phyloP scores from a whole-genome alignment of 2,329 filamentous ascomycete species.

The Colletotrichum lini region DNA sequence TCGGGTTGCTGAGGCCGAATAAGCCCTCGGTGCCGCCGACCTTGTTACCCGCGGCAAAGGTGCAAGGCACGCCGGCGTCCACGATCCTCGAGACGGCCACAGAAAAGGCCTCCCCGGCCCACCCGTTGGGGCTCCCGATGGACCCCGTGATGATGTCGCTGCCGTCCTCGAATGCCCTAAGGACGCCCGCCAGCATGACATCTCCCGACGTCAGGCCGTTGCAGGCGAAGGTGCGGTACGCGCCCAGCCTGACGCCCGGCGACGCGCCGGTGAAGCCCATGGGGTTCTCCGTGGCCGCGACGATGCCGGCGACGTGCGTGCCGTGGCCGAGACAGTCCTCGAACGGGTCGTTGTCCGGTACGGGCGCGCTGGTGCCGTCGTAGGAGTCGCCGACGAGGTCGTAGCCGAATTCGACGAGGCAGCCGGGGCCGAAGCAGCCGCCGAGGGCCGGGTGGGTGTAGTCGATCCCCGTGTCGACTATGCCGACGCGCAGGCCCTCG shows the following conservation, averaged over 20 bases:
- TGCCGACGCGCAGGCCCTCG: slow-evolving; percentile 65
- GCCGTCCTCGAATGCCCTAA: slow-evolving; percentile 57
- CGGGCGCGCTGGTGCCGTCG: slow-evolving; percentile 47
- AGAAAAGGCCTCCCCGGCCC: slow-evolving; percentile 66
- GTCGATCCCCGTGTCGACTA: slow-evolving; percentile 65
- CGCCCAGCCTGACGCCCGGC: slow-evolving; percentile 55
- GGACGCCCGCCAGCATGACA: slow-evolving; percentile 56
- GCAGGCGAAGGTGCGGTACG: slow-evolving; percentile 57
- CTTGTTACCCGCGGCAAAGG: slow-evolving; percentile 67
- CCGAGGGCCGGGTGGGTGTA: slow-evolving; percentile 63
- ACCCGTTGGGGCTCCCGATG: slow-evolving; percentile 65
- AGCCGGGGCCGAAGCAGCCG: slow-evolving; percentile 62
- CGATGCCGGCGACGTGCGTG: slow-evolving; percentile 61
- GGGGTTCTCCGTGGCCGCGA: slow-evolving; percentile 56
- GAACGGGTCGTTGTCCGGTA: slow-evolving; percentile 56
- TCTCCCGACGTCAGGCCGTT: slow-evolving; percentile 51
- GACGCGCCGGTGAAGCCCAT: slow-evolving; percentile 57
- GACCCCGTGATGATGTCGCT: slow-evolving; percentile 69
- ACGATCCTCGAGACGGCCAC: slow-evolving; percentile 67
- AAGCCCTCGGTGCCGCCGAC: slow-evolving; percentile 57
- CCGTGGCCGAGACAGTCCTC: slow-evolving; percentile 58
- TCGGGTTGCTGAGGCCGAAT: slow-evolving; percentile 65
- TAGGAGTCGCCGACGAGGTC: slow-evolving; percentile 59
- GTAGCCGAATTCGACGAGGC: slow-evolving; percentile 59
- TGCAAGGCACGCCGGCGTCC: slow-evolving; percentile 66